A percentile compares a stretch with the other conserved stretches of the same genome.
These are phyloP conservation scores for Silene coronaria DNA, from an alignment of 179 eudicot genomes.

Conservation along the genomic window DNA sequence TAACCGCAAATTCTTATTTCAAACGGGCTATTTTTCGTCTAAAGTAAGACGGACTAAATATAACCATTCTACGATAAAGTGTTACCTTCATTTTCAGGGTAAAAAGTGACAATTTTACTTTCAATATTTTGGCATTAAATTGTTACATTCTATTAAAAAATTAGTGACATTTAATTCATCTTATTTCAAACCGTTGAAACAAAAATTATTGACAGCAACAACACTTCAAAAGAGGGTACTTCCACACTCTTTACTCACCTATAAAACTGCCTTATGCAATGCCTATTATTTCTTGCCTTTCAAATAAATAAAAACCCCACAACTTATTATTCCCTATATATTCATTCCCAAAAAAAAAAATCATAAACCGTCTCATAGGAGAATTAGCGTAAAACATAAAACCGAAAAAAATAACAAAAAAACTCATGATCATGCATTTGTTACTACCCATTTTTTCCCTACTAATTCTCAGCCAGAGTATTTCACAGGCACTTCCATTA, in stretches of 20 bases:
- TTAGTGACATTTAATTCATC: too few relatives aligned
- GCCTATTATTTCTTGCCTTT: slow-evolving; percentile 22
- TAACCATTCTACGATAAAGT: too few relatives aligned
- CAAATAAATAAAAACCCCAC: slow-evolving; percentile 7
- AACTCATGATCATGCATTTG: neutral
- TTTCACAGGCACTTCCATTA: slow-evolving; percentile 33
- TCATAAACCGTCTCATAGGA: too few relatives aligned
- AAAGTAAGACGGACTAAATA: too few relatives aligned
- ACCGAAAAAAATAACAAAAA: neutral
- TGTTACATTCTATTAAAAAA: too few relatives aligned
- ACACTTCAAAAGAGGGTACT: neutral
- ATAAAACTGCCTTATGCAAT: slow-evolving; percentile 1
- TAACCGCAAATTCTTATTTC: too few relatives aligned
- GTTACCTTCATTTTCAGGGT: too few relatives aligned
- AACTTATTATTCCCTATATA: neutral
- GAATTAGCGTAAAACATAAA: neutral
- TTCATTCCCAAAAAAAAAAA: neutral
- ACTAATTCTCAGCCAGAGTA: neutral
- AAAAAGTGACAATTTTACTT: too few relatives aligned
- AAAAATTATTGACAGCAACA: too few relatives aligned
- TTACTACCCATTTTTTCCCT: slow-evolving; percentile 16
- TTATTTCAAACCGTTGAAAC: too few relatives aligned
- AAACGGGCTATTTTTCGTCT: too few relatives aligned
- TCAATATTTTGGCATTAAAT: too few relatives aligned
- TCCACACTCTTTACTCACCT: neutral